Conservation (phyloP, 768 basidiomycete genomes). For the Lactarius pseudohatsudake region DNA sequence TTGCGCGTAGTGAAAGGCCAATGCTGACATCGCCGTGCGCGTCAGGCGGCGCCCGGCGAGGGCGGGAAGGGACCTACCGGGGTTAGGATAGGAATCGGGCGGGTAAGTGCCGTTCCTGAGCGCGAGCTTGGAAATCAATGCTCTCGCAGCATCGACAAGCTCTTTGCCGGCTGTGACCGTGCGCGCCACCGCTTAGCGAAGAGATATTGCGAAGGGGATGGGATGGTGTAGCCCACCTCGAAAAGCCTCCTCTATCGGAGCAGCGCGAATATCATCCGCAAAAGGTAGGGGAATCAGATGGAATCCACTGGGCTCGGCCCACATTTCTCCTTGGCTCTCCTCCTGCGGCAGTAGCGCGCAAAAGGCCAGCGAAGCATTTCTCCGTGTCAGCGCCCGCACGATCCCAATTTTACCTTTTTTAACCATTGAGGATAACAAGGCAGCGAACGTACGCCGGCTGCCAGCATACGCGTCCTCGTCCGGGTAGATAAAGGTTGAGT, state of each 20-base stretch:
- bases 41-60: constrained; percentile 10
- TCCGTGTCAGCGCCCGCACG: constrained; percentile 65
- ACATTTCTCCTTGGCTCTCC: constrained; percentile 64
- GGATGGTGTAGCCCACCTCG: constrained; percentile 47
- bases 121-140: constrained; percentile 76
- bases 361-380: constrained; percentile 74
- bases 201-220: constrained; percentile 10
- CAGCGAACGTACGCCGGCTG: constrained; percentile 88
- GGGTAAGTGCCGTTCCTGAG: constrained; percentile 79
- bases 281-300: constrained; percentile 93
- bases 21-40: constrained; percentile 45
- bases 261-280: constrained; percentile 87
- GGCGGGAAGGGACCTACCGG: constrained; percentile 50
- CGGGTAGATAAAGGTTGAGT: constrained; percentile 89
- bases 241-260: constrained; percentile 63
- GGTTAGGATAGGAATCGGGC: constrained; percentile 91
- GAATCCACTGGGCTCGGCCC: constrained; percentile 85
- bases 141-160: constrained; percentile 62
- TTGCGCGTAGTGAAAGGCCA: constrained; percentile 87
- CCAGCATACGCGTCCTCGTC: constrained; percentile 89
- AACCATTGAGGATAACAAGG: constrained; percentile 79
- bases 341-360: constrained; percentile 90
- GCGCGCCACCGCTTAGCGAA: constrained; percentile 12
- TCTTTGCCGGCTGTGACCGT: constrained; percentile 59
- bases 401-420: constrained; percentile 81